Percentiles rank a stretch among this genome's conserved stretches.
These are phyloP conservation scores for Papiliotrema terrestris DNA, from an alignment of 1,284 basidiomycete species.

Conservation along the genomic window DNA sequence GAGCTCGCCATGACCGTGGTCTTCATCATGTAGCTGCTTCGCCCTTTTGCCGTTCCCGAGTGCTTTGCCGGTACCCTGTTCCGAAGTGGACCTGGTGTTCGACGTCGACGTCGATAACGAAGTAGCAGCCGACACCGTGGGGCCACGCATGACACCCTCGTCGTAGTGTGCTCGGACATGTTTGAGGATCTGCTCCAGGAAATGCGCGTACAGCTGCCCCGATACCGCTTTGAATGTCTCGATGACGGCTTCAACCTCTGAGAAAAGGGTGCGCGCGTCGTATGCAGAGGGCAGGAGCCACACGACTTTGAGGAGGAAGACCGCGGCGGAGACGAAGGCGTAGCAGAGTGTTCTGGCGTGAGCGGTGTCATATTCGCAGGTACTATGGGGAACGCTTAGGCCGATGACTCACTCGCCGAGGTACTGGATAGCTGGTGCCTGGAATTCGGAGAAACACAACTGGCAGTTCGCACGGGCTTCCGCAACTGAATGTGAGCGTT, in stretches of 20 bases:
- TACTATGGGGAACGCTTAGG: no score
- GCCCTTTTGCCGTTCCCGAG: background rate
- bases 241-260: constrained; percentile 1
- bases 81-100: background rate
- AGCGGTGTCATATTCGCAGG: background rate
- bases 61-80: background rate
- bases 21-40: background rate
- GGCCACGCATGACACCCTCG: background rate
- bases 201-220: constrained; percentile 2
- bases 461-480: background rate
- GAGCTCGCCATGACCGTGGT: background rate
- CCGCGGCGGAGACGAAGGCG: constrained; percentile 4
- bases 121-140: background rate
- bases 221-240: background rate
- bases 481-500: background rate
- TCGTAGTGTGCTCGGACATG: background rate
- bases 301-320: constrained; percentile 10
- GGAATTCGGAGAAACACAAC: constrained; percentile 2
- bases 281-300: constrained; percentile 2
- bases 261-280: background rate
- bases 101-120: background rate
- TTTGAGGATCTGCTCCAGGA: constrained; percentile 1
- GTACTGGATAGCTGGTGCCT: constrained; percentile 6
- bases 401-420: constrained; percentile 5
- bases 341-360: background rate